Conservation (phyloP, 129 eudicot species). For the Tagetes patula region DNA sequence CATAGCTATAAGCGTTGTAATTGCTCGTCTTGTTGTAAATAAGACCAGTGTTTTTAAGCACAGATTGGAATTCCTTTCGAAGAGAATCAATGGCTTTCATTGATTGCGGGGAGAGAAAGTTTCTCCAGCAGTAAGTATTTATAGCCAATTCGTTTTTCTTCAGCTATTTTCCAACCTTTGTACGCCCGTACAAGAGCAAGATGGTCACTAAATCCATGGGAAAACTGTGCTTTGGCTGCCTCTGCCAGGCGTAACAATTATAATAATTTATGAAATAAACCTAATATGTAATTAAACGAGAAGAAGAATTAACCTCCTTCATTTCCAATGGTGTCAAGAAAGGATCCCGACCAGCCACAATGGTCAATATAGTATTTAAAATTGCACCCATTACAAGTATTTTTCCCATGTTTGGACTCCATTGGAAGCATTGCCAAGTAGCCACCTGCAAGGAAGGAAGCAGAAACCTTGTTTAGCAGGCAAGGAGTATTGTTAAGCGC, state of each 20-base stretch:
- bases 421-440: conserved; percentile 83
- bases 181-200: conserved; percentile 84
- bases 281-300: conserved; percentile 10
- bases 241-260: conserved; percentile 64
- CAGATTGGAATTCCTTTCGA: conserved; percentile 61
- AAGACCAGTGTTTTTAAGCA: conserved; percentile 67
- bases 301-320: conserved; percentile 61
- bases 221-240: conserved; percentile 81
- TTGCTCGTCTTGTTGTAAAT: conserved; percentile 52
- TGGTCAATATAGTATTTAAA: conserved; percentile 64
- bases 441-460: conserved; percentile 50
- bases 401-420: conserved; percentile 97
- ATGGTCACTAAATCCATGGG: conserved; percentile 77
- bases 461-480: conserved; percentile 82
- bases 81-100: conserved; percentile 88
- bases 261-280: conserved; percentile 6
- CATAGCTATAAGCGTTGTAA: conserved; percentile 62
- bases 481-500: conserved; percentile 88
- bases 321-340: conserved; percentile 80
- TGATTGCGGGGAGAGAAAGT: conserved; percentile 76
- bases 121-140: conserved; percentile 88
- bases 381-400: conserved; percentile 79
- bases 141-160: conserved; percentile 54
- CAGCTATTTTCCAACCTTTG: conserved; percentile 80
- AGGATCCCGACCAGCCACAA: conserved; percentile 92